A percentile compares a stretch with the other conserved stretches of the same genome.
These are phyloP conservation scores for Inosperma sp. DNA, from an alignment of 768 basidiomycete species.

Conservation along the genomic window DNA sequence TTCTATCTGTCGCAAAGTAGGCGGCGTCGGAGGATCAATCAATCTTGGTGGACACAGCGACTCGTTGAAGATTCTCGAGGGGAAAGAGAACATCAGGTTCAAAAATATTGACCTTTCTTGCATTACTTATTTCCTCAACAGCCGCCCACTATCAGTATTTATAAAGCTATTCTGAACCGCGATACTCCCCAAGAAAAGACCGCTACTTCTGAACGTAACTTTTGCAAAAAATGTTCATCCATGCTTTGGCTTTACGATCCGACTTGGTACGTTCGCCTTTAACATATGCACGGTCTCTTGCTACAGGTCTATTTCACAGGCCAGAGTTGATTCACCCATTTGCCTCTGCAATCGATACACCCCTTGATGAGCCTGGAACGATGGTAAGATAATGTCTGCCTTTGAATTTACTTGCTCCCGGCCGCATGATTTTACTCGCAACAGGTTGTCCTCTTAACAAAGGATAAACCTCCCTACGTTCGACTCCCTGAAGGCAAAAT, in stretches of 20 bases:
- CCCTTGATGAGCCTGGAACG: conserved; percentile 46
- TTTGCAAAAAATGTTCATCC: conserved; percentile 57
- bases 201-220: conserved; percentile 55
- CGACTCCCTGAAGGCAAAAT: conserved; percentile 58
- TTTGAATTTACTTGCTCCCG: not conserved
- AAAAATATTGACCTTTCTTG: not conserved
- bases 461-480: conserved; percentile 52
- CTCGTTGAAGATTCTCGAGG: conserved; percentile 47
- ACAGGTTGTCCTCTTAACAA: conserved; percentile 1
- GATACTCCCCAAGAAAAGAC: conserved; percentile 45
- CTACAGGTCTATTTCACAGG: conserved; percentile 30
- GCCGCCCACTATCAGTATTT: conserved; percentile 37
- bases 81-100: conserved; percentile 52
- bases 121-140: not conserved
- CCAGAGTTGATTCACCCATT: conserved; percentile 64
- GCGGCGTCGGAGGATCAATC: conserved; percentile 59
- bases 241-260: conserved; percentile 67
- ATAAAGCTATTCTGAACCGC: conserved; percentile 58
- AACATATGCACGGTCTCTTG: not conserved
- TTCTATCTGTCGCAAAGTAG: conserved; percentile 69
- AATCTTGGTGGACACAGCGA: conserved; percentile 56
- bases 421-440: not conserved
- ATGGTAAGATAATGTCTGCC: conserved; percentile 40
- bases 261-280: conserved; percentile 48
- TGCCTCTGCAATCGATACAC: conserved; percentile 59